phyloP scores from a whole-genome alignment of 2,329 filamentous ascomycete genomes.

The Berkeleyomyces rouxiae region DNA sequence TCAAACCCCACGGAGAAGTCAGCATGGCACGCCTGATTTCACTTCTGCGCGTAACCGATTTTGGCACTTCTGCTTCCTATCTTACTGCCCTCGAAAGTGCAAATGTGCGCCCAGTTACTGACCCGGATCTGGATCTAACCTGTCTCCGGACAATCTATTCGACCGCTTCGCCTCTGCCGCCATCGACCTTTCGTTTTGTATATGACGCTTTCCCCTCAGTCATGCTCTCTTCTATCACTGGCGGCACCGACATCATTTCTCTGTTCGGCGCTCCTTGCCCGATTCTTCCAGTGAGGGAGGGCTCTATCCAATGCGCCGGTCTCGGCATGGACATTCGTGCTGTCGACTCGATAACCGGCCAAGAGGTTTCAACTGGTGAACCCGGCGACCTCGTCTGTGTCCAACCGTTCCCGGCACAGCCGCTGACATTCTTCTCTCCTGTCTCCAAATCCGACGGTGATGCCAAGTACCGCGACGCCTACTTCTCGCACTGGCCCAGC shows the following conservation, averaged over 20 bases:
- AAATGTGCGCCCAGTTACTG: slow-evolving; percentile 26
- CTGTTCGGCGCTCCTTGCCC: slow-evolving; percentile 79
- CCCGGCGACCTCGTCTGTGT: slow-evolving; percentile 81
- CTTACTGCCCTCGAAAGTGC: slow-evolving; percentile 80
- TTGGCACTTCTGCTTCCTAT: slow-evolving; percentile 89
- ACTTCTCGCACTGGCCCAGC: slow-evolving; percentile 39
- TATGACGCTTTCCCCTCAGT: slow-evolving; percentile 69
- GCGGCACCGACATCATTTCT: slow-evolving; percentile 91
- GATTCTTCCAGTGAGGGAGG: slow-evolving; percentile 52
- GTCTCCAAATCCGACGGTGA: slow-evolving; percentile 32
- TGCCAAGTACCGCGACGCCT: slow-evolving; percentile 64
- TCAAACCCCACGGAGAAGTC: slow-evolving; percentile 60
- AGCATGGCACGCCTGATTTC: slow-evolving; percentile 73
- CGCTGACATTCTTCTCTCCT: slow-evolving; percentile 69
- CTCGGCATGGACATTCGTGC: slow-evolving; percentile 62
- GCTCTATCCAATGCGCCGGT: slow-evolving; percentile 62
- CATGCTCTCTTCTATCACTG: slow-evolving; percentile 84
- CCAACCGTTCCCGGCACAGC: slow-evolving; percentile 76
- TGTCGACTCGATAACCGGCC: slow-evolving; percentile 40
- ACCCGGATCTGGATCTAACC: slow-evolving; percentile 42
- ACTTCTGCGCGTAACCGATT: slow-evolving; percentile 70
- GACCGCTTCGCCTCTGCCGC: slow-evolving; percentile 79
- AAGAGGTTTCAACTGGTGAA: slow-evolving; percentile 40
- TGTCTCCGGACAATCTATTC: slow-evolving; percentile 76
- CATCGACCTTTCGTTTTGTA: slow-evolving; percentile 82